phyloP scores from a whole-genome alignment of 148 eudicot species.

The Rhododendron griersonianum region DNA sequence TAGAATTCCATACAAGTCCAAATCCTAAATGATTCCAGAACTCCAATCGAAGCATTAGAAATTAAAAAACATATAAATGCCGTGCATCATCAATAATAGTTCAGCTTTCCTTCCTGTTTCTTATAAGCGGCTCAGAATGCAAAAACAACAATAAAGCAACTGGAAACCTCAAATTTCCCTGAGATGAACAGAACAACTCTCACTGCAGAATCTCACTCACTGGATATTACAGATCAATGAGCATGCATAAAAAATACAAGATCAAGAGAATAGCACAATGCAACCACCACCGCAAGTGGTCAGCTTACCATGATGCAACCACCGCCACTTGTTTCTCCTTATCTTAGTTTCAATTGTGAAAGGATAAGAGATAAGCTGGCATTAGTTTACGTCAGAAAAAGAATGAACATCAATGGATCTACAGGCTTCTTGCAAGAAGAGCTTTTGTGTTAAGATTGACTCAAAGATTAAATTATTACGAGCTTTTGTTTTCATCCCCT shows the following conservation, averaged over 20 bases:
- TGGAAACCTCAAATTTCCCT: not conserved
- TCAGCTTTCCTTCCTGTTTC: not conserved
- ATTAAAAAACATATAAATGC: not conserved
- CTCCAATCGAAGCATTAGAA: not conserved
- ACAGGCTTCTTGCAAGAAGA: not conserved
- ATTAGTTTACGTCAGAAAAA: not conserved
- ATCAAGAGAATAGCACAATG: not conserved
- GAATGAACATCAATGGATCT: not conserved
- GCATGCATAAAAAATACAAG: not conserved
- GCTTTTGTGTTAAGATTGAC: not conserved
- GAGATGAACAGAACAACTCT: not conserved
- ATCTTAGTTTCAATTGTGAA: not conserved
- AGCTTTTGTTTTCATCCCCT: not conserved
- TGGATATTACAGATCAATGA: not conserved
- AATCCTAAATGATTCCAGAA: slow-evolving; percentile 36
- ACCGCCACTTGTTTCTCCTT: not conserved
- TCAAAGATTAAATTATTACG: not conserved
- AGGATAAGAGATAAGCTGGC: slow-evolving; percentile 1
- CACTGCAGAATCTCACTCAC: not conserved
- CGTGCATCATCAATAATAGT: not conserved
- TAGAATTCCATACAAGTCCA: slow-evolving; percentile 75
- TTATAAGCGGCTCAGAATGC: not conserved
- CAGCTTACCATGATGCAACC: not conserved
- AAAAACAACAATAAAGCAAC: not conserved
- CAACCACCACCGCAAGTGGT: not conserved